Evolutionary conservation across 1,284 basidiomycete genomes (phyloP), one percentile per base, ranked within the genome.

Genomic region (Ganoderma meredithae): DNA sequence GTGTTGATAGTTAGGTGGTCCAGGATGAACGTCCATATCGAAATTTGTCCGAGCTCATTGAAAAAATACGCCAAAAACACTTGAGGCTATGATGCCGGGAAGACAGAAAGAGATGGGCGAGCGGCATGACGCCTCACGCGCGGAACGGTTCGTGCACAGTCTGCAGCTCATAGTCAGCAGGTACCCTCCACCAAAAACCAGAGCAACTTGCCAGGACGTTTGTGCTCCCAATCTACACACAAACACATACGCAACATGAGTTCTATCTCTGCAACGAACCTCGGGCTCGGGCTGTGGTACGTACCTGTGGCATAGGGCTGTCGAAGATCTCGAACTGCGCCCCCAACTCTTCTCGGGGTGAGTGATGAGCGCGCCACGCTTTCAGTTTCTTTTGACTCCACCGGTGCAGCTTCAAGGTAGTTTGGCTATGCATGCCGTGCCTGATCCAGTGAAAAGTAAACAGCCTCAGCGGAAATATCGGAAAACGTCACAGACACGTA

Each of bases 191-290:
- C 2, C 3, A 22, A 10, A 19, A 12, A 2, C 27, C 27, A 4
- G 6, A 7, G 17, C 5, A n/a, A n/a, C 59, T 17, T 22, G 49
- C 60, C 8, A 61, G 43, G 15, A 47, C 27, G 22, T 49, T 44
- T 17, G 44, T 61, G 12, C 60, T 61, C 39, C 60, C 60, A 12
- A 61, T 19, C 60, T 61, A 61, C 22, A 60, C 1, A 12, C 17
- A 43, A 43, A 60, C 4, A 6, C 9, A 53, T 40, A 31, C 27
- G 27, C 27, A 3, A 3, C 31, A 40, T 43, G 22, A 60, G 40
- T 12, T 41, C 41, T 3, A 41, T 1, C 36, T 36, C 13, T 3
- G 12, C 39, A 17, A 41, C 9, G 15, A 1, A 4, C 17, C 12
- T 60, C 9, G 12, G 0, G 6, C 6, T 19, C 15, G 27, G 8